Evolutionary conservation across 2,329 filamentous ascomycete species (phyloP).

Genomic region (Myriosclerotinia scirpicola): DNA sequence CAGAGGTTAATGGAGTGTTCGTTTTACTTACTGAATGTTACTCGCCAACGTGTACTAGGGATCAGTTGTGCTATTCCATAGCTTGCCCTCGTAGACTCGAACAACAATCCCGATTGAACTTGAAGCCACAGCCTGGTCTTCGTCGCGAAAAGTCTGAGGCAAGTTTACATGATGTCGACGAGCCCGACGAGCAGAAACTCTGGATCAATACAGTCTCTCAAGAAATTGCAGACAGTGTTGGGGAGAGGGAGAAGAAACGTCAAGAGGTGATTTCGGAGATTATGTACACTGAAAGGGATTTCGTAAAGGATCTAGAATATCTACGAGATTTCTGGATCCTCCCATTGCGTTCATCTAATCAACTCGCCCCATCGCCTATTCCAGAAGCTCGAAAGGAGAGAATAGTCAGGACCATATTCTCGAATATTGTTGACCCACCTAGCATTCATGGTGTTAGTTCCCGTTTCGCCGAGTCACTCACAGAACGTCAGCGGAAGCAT

Average conservation of each 20-base stretch:
- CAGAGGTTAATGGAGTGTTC: slow-evolving; percentile 87
- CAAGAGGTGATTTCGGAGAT: slow-evolving; percentile 98
- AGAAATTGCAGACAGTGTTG: slow-evolving; percentile 86
- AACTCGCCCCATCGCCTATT: slow-evolving; percentile 71
- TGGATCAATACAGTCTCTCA: slow-evolving; percentile 99
- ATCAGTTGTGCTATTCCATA: slow-evolving; percentile 96
- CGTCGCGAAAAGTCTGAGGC: slow-evolving; percentile 61
- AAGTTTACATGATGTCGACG: slow-evolving; percentile 82
- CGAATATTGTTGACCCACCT: slow-evolving; percentile 82
- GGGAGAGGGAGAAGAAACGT: slow-evolving; percentile 91
- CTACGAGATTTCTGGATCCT: slow-evolving; percentile 98
- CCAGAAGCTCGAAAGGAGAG: slow-evolving; percentile 83
- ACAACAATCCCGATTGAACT: slow-evolving; percentile 89
- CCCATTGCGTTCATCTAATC: slow-evolving; percentile 73
- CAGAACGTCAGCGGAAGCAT: slow-evolving; percentile 83
- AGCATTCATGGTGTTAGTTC: slow-evolving; percentile 89
- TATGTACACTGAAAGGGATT: slow-evolving; percentile 98
- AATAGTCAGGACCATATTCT: slow-evolving; percentile 92
- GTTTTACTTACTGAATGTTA: slow-evolving; percentile 96
- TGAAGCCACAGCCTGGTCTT: slow-evolving; percentile 88
- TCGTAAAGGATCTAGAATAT: slow-evolving; percentile 98
- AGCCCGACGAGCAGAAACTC: slow-evolving; percentile 93
- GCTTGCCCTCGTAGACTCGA: slow-evolving; percentile 91
- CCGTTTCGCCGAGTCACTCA: slow-evolving; percentile 81
- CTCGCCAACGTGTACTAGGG: slow-evolving; percentile 92